These are phyloP conservation scores for Ogataea glucozyma DNA, from an alignment of 805 yeast species.

Conservation along the genomic window DNA sequence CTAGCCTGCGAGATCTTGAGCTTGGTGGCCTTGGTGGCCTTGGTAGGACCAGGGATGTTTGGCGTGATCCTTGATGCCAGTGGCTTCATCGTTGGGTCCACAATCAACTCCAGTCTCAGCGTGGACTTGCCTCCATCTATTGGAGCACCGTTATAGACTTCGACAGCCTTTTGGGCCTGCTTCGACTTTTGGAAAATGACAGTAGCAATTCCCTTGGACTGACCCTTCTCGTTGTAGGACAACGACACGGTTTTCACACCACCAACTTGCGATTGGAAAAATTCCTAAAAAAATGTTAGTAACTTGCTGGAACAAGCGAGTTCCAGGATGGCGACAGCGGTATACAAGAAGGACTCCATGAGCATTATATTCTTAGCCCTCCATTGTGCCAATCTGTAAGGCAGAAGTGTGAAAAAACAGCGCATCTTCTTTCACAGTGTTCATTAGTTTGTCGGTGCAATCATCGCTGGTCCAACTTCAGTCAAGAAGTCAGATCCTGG, in stretches of 20 bases:
- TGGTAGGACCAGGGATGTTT: slow-evolving; percentile 31
- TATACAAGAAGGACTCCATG: slow-evolving; percentile 9
- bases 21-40: slow-evolving; percentile 11
- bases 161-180: slow-evolving; percentile 76
- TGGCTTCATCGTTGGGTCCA: slow-evolving; percentile 80
- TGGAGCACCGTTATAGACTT: slow-evolving; percentile 87
- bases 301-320: too few species aligned
- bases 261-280: slow-evolving; percentile 85
- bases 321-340: slow-evolving; percentile 6
- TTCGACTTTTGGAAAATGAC: slow-evolving; percentile 70
- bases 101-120: slow-evolving; percentile 76
- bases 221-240: slow-evolving; percentile 83
- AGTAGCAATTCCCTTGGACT: slow-evolving; percentile 90
- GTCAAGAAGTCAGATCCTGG: slow-evolving; percentile 10
- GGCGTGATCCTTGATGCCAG: slow-evolving; percentile 72
- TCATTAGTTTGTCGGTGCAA: slow-evolving; percentile 2
- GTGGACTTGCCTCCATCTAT: slow-evolving; percentile 82
- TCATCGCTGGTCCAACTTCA: slow-evolving; percentile 11
- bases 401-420: too few species aligned
- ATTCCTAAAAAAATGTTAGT: slow-evolving; percentile 59
- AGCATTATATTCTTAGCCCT: not conserved
- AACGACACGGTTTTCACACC: slow-evolving; percentile 71
- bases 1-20: slow-evolving; percentile 6
- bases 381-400: not conserved
- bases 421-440: not conserved